These are phyloP conservation scores for Bathelium albidoporum DNA, from an alignment of 495 filamentous ascomycete genomes.

Conservation along the genomic window DNA sequence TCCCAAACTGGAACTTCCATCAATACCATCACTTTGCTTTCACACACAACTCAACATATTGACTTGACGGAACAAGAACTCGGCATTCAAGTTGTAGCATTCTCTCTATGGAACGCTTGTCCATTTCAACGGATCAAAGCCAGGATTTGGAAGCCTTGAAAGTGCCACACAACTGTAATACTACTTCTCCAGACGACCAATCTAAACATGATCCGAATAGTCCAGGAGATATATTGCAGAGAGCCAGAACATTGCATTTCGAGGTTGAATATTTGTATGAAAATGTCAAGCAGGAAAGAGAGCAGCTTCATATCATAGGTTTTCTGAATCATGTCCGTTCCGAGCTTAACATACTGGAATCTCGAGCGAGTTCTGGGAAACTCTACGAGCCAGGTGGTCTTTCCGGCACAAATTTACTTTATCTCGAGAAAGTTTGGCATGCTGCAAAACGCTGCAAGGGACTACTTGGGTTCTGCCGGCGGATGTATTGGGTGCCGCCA, in stretches of 20 bases:
- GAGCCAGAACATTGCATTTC: not conserved
- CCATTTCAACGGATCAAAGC: not conserved
- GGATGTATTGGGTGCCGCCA: slow-evolving; percentile 7
- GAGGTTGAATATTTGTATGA: not conserved
- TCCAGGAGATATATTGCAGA: not conserved
- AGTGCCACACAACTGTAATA: no score
- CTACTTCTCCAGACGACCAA: no score
- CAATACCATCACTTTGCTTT: no score
- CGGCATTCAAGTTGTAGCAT: no score
- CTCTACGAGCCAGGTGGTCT: not conserved
- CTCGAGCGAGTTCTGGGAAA: not conserved
- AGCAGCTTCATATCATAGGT: not conserved
- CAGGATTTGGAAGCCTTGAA: not conserved
- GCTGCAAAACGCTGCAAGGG: slow-evolving; percentile 27
- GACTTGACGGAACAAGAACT: no score
- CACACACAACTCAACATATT: no score
- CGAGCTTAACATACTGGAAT: not conserved
- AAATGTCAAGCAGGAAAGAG: not conserved
- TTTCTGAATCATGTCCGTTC: not conserved
- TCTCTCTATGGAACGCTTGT: not conserved
- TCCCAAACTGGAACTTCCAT: no score
- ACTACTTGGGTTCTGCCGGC: slow-evolving; percentile 22
- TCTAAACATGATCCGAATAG: not conserved
- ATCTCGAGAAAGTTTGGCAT: slow-evolving; percentile 28
- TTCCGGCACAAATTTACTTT: slow-evolving; percentile 25